Evolutionary conservation across 805 yeast species (phyloP).

Genomic region (Teunomyces cretensis): DNA sequence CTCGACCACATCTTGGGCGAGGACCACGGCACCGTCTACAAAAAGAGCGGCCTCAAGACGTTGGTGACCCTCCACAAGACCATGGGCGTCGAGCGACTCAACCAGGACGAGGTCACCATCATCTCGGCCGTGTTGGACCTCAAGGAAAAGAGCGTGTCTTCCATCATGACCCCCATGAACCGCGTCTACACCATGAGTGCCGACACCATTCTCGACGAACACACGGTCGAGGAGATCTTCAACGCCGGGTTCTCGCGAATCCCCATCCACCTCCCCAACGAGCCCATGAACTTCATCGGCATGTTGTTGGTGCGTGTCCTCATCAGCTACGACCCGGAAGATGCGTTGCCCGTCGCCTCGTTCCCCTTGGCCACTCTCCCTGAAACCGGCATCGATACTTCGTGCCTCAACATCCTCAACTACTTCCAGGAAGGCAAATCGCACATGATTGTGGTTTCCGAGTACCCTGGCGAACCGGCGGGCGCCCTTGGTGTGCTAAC

Average conservation of each 20-base stretch:
- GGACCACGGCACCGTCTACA: conserved; percentile 94
- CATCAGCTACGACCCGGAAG: conserved; percentile 96
- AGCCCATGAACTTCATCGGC: conserved; percentile 88
- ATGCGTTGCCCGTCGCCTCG: conserved; percentile 84
- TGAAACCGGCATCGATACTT: conserved; percentile 87
- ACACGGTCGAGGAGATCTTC: conserved; percentile 82
- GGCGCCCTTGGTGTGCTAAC: conserved; percentile 94
- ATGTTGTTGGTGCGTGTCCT: conserved; percentile 91
- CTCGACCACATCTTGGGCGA: conserved; percentile 86
- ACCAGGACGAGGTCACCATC: conserved; percentile 94
- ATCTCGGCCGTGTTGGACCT: conserved; percentile 90
- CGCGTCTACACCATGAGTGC: conserved; percentile 87
- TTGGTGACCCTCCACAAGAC: conserved; percentile 89
- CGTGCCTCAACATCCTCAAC: conserved; percentile 89
- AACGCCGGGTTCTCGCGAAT: conserved; percentile 94
- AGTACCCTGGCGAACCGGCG: conserved; percentile 74
- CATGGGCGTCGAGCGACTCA: conserved; percentile 92
- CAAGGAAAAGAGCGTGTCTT: conserved; percentile 83
- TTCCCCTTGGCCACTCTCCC: conserved; percentile 96
- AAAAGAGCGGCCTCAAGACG: conserved; percentile 89
- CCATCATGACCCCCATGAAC: conserved; percentile 92
- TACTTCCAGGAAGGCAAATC: conserved; percentile 98
- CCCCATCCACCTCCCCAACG: conserved; percentile 88
- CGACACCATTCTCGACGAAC: conserved; percentile 78
- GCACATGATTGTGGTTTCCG: conserved; percentile 93